Conservation (phyloP, 371 early-diverging fungal species). For the Actinomortierella wolfii region DNA sequence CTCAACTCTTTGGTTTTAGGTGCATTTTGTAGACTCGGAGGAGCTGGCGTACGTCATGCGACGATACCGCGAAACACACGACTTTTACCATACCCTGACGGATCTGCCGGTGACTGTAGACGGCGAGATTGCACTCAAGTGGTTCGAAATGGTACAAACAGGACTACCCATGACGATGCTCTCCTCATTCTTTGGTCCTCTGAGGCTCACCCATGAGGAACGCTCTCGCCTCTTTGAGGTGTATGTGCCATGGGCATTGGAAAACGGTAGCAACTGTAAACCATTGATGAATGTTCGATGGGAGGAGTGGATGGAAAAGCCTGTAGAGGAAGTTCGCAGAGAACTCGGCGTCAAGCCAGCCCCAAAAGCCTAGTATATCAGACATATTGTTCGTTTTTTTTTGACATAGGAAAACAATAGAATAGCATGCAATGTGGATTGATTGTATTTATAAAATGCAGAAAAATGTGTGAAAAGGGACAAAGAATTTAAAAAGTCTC, state of each 20-base stretch:
- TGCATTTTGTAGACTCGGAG: slow-evolving; percentile 84
- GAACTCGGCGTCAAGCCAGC: slow-evolving; percentile 65
- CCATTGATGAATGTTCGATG: slow-evolving; percentile 88
- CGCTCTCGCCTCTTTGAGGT: slow-evolving; percentile 63
- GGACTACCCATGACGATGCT: slow-evolving; percentile 90
- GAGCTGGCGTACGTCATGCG: slow-evolving; percentile 94
- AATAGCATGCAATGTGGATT: not conserved
- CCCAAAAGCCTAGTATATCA: slow-evolving; percentile 21
- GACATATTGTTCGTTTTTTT: not conserved
- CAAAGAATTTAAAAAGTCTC: slow-evolving; percentile 57
- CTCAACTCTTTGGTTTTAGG: slow-evolving; percentile 50
- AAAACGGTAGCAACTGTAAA: slow-evolving; percentile 71
- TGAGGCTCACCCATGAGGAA: slow-evolving; percentile 65
- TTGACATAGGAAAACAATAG: not conserved
- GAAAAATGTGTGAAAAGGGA: not conserved
- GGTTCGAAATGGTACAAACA: slow-evolving; percentile 92
- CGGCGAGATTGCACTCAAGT: slow-evolving; percentile 93
- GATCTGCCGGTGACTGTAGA: slow-evolving; percentile 87
- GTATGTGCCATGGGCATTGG: slow-evolving; percentile 95
- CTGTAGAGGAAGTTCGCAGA: slow-evolving; percentile 72
- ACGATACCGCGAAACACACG: slow-evolving; percentile 93
- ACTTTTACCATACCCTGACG: slow-evolving; percentile 91
- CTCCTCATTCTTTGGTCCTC: slow-evolving; percentile 81
- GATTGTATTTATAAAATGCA: not conserved
- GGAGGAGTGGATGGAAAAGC: slow-evolving; percentile 78